These are phyloP conservation scores for Xylaria acuta DNA, from an alignment of 495 filamentous ascomycete genomes.

Conservation along the genomic window DNA sequence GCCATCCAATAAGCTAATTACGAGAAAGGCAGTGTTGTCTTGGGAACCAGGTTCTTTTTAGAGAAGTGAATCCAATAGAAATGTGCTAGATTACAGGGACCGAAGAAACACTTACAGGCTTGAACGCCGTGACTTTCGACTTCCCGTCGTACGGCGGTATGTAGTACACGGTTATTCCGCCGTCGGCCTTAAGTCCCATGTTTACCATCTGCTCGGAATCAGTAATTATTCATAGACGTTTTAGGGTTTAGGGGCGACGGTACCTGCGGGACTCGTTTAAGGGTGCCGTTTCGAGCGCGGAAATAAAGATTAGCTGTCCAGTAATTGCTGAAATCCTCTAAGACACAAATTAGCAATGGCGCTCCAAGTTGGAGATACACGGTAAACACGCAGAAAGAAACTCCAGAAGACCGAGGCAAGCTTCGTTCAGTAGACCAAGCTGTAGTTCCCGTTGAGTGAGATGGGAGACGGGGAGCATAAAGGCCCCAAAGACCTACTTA, in stretches of 20 bases:
- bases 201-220: conserved; percentile 33
- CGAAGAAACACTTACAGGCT: conserved; percentile 37
- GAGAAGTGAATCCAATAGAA: neutral
- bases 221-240: neutral
- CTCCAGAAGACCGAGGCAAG: too few relatives aligned
- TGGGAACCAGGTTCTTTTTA: neutral
- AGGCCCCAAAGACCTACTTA: neutral
- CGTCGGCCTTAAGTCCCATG: conserved; percentile 43
- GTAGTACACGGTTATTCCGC: conserved; percentile 51
- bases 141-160: conserved; percentile 48
- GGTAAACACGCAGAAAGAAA: neutral
- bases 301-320: conserved; percentile 53
- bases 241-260: neutral
- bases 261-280: conserved; percentile 48
- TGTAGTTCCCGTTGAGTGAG: neutral
- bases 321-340: conserved; percentile 50
- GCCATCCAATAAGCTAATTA: conserved; percentile 14
- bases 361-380: neutral
- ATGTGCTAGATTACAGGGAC: neutral
- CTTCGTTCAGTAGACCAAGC: neutral
- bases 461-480: neutral
- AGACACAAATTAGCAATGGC: neutral
- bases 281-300: conserved; percentile 46
- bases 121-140: conserved; percentile 52
- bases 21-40: neutral